Percentiles rank a stretch among this genome's conserved stretches.
Evolutionary conservation across 2,329 filamentous ascomycete species (phyloP).

Genomic region (Ceratocystis colombiana): DNA sequence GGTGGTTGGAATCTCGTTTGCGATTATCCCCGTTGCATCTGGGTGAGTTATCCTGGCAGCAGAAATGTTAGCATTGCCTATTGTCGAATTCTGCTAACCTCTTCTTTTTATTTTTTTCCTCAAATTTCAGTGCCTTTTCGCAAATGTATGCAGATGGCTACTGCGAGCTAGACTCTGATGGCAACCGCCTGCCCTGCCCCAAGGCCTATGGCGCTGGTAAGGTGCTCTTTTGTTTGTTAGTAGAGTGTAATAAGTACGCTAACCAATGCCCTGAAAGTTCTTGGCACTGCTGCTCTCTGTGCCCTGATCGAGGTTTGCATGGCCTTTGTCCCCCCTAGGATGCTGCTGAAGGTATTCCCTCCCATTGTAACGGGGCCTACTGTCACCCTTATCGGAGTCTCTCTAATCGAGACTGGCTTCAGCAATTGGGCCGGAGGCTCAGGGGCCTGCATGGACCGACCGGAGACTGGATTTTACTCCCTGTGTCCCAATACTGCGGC

Average conservation of each 20-base stretch:
- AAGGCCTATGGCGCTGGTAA: slow-evolving; percentile 55
- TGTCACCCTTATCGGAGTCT: slow-evolving; percentile 60
- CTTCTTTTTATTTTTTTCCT: neutral
- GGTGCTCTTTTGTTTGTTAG: neutral
- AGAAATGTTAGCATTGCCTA: neutral
- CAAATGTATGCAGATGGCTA: slow-evolving; percentile 72
- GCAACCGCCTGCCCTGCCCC: slow-evolving; percentile 61
- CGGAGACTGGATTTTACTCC: slow-evolving; percentile 47
- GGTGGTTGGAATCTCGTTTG: slow-evolving; percentile 69
- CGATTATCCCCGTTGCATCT: slow-evolving; percentile 62
- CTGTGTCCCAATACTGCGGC: slow-evolving; percentile 58
- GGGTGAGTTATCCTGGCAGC: slow-evolving; percentile 34
- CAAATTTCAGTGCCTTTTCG: slow-evolving; percentile 41
- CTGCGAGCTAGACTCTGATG: slow-evolving; percentile 49
- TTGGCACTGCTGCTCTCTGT: slow-evolving; percentile 58
- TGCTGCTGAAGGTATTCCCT: slow-evolving; percentile 64
- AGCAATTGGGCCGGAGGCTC: slow-evolving; percentile 68
- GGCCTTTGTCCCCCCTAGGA: slow-evolving; percentile 60
- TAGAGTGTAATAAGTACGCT: slow-evolving; percentile 49
- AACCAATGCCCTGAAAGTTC: slow-evolving; percentile 38
- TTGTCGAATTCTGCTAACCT: neutral
- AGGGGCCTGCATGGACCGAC: slow-evolving; percentile 44
- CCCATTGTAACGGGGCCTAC: slow-evolving; percentile 66
- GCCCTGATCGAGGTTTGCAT: slow-evolving; percentile 61
- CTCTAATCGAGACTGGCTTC: slow-evolving; percentile 61